These are phyloP conservation scores for Dactylorhiza incarnata DNA, from an alignment of 106 monocot species.

Conservation along the genomic window DNA sequence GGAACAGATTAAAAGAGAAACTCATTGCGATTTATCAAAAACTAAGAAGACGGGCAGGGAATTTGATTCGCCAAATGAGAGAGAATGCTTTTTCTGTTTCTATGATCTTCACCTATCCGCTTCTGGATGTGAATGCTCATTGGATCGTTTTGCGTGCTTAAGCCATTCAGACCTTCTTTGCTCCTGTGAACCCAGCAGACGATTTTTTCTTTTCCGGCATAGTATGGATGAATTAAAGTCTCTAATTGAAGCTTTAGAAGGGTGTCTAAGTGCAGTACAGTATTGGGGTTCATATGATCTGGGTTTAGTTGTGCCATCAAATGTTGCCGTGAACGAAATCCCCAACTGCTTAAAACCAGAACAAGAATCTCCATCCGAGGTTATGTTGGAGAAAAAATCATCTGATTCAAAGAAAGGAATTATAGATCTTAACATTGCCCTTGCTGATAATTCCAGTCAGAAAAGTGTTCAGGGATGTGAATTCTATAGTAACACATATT, in stretches of 20 bases:
- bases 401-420: neutral
- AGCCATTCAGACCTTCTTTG: conserved; percentile 60
- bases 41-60: conserved; percentile 44
- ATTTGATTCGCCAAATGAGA: conserved; percentile 56
- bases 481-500: neutral
- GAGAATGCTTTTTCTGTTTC: conserved; percentile 75
- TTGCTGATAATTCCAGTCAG: neutral
- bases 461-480: neutral
- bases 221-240: conserved; percentile 44
- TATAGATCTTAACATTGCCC: neutral
- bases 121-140: conserved; percentile 60
- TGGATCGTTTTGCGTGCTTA: conserved; percentile 68
- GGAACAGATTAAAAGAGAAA: conserved; percentile 53
- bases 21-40: conserved; percentile 11
- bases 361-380: conserved; percentile 10
- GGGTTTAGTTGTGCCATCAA: conserved; percentile 21
- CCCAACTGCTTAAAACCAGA: conserved; percentile 3
- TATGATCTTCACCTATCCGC: conserved; percentile 91
- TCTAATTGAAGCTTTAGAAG: conserved; percentile 75
- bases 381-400: neutral
- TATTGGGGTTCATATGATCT: conserved; percentile 25
- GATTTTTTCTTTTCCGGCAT: conserved; percentile 49
- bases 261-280: conserved; percentile 31
- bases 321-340: conserved; percentile 2
- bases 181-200: conserved; percentile 48